A percentile compares a stretch with the other conserved stretches of the same genome.
Evolutionary conservation across 352 stramenopile species (phyloP).

Genomic region (Phytophthora europaea): DNA sequence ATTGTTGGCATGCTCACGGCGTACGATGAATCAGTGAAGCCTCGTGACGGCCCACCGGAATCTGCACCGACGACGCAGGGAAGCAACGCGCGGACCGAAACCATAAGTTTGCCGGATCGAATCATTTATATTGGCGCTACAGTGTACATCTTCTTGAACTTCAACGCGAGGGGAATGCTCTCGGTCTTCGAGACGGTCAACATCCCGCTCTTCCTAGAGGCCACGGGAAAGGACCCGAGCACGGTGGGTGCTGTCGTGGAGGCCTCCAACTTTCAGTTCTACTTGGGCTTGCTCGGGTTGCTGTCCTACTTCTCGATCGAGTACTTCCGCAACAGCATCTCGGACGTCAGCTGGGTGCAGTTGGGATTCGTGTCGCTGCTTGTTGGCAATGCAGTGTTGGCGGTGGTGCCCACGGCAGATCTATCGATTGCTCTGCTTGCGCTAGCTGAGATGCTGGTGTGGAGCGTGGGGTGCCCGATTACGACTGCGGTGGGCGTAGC

Average conservation of each 20-base stretch:
- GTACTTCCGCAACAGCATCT: constrained; percentile 68
- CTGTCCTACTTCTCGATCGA: constrained; percentile 81
- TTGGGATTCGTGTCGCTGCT: constrained; percentile 68
- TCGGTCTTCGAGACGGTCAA: constrained; percentile 86
- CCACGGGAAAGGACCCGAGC: constrained; percentile 63
- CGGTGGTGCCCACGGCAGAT: constrained; percentile 41
- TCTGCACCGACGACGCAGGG: constrained; percentile 34
- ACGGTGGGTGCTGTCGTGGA: constrained; percentile 55
- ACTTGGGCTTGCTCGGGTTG: constrained; percentile 71
- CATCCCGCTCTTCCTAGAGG: constrained; percentile 74
- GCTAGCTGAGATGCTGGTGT: constrained; percentile 68
- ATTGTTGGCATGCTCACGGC: constrained; percentile 65
- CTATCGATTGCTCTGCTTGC: constrained; percentile 54
- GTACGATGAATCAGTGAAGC: constrained; percentile 61
- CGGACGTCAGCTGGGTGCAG: constrained; percentile 71
- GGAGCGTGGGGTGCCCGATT: constrained; percentile 79
- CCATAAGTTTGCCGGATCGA: constrained; percentile 52
- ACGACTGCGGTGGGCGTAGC: constrained; percentile 74
- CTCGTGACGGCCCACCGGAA: constrained; percentile 58
- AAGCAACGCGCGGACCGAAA: constrained; percentile 34
- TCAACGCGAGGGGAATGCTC: constrained; percentile 75
- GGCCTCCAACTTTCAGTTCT: constrained; percentile 84
- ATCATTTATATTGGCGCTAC: constrained; percentile 67
- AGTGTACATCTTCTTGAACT: constrained; percentile 83
- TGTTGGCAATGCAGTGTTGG: constrained; percentile 64